phyloP scores from a whole-genome alignment of 164 flowering plant species.

The Cinnamomum chago region DNA sequence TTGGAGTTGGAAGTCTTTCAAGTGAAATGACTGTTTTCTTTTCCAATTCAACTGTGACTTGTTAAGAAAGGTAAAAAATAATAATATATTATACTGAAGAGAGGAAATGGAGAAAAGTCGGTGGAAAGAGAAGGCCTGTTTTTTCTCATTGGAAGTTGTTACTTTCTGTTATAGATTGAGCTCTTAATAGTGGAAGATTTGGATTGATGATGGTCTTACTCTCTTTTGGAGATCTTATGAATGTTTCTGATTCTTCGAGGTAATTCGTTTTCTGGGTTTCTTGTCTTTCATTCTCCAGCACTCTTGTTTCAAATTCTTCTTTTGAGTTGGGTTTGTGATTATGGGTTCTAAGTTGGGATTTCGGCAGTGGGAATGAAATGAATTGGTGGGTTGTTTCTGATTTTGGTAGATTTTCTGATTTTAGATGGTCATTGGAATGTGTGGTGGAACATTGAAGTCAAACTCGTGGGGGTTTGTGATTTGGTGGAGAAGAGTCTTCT shows the following conservation, averaged over 20 bases:
- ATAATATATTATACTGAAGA: too few species aligned
- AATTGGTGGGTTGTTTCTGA: not conserved
- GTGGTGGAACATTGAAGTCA: not conserved
- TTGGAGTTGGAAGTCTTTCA: too few species aligned
- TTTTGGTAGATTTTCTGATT: not conserved
- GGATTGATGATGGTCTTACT: not conserved
- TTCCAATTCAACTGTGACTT: too few species aligned
- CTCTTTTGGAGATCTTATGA: not conserved
- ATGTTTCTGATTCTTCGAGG: not conserved
- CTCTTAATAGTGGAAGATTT: not conserved
- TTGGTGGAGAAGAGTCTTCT: not conserved
- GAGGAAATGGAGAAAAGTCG: not conserved
- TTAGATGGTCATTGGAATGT: not conserved
- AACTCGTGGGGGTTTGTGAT: too few species aligned
- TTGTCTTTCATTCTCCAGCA: not conserved
- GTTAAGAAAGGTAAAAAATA: too few species aligned
- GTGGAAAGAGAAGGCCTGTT: not conserved
- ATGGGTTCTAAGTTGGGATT: not conserved
- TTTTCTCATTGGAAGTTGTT: not conserved
- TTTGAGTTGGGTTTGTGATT: not conserved
- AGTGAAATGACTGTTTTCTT: too few species aligned
- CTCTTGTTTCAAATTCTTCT: not conserved
- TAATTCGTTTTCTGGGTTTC: not conserved
- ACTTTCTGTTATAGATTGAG: not conserved
- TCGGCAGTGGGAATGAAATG: not conserved